These are phyloP conservation scores for Starmerella ratchasimensis DNA, from an alignment of 805 yeast genomes.

Conservation along the genomic window DNA sequence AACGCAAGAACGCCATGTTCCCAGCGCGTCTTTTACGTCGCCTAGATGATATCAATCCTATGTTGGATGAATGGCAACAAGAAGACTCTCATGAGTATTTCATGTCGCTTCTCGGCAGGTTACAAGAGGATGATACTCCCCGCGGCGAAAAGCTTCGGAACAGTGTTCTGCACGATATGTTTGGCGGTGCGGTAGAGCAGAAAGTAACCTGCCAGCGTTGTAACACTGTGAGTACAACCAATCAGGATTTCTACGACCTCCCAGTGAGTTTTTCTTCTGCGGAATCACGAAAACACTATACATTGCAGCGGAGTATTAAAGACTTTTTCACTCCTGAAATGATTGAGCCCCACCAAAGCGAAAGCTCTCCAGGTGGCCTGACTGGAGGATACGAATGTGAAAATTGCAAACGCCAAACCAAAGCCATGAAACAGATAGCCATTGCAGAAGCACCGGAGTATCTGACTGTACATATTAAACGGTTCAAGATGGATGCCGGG, in stretches of 20 bases:
- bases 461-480: constrained; percentile 69
- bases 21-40: constrained; percentile 62
- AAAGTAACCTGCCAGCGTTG: constrained; percentile 72
- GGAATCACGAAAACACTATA: constrained; percentile 33
- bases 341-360: constrained; percentile 32
- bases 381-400: constrained; percentile 62
- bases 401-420: constrained; percentile 60
- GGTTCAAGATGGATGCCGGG: constrained; percentile 63
- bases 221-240: constrained; percentile 68
- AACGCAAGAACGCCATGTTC: constrained; percentile 40
- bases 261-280: constrained; percentile 53
- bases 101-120: constrained; percentile 75
- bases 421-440: constrained; percentile 61
- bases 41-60: constrained; percentile 74
- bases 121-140: constrained; percentile 89
- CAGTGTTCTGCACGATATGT: constrained; percentile 78
- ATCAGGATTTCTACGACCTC: constrained; percentile 87
- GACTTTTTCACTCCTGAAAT: constrained; percentile 78
- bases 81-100: constrained; percentile 96
- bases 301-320: constrained; percentile 58
- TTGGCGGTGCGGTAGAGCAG: constrained; percentile 83
- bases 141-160: constrained; percentile 70
- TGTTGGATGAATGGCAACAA: constrained; percentile 96
- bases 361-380: background rate
- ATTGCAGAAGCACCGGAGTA: constrained; percentile 81